Evolutionary conservation across 371 early-diverging fungal genomes (phyloP).

Genomic region (Mucor circinelloides): DNA sequence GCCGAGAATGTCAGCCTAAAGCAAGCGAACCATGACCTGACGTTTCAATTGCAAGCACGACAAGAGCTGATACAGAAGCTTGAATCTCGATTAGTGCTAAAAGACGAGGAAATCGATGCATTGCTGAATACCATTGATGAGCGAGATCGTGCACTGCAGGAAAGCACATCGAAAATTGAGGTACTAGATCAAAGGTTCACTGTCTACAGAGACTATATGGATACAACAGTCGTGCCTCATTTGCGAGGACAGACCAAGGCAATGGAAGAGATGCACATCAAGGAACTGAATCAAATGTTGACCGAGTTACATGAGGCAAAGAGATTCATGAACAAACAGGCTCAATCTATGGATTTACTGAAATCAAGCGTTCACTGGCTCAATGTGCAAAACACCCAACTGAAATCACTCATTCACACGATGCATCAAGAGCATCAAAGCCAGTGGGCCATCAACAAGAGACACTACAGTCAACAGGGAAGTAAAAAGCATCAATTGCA

Average conservation of each 20-base stretch:
- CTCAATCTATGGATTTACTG: conserved; percentile 29
- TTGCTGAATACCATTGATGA: conserved; percentile 11
- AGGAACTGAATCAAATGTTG: conserved; percentile 20
- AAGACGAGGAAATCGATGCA: conserved; percentile 8
- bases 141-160: neutral
- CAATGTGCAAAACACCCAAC: conserved; percentile 29
- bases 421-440: conserved; percentile 6
- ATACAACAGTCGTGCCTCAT: conserved; percentile 6
- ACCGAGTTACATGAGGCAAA: conserved; percentile 40
- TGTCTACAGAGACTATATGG: conserved; percentile 15
- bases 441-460: neutral
- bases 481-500: neutral
- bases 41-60: neutral
- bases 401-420: neutral
- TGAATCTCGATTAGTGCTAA: conserved; percentile 2
- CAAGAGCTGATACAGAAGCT: neutral
- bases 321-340: conserved; percentile 43
- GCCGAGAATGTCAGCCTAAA: neutral
- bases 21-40: neutral
- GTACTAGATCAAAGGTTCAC: conserved; percentile 26
- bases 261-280: neutral
- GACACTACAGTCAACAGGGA: neutral
- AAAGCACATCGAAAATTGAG: neutral
- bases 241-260: neutral
- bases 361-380: conserved; percentile 46